Base-by-base conservation (phyloP, 768 basidiomycete species). In the Rossbeevera mucosa region DNA sequence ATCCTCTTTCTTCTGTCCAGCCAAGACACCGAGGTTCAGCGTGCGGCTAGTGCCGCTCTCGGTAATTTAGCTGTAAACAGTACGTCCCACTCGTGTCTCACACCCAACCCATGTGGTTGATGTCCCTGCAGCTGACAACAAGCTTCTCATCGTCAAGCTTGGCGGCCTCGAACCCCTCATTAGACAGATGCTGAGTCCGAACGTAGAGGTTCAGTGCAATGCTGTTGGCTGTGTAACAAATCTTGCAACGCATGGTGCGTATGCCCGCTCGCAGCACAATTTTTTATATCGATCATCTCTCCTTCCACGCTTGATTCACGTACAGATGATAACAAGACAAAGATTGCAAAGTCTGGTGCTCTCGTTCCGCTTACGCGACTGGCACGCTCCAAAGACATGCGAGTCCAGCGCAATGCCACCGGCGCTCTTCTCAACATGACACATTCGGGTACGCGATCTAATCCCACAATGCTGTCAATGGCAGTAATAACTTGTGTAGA, bases 171-270 rank as follows among this genome's bases (percentile, higher is more conserved):
- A 99, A 68, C 96, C 95, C 44, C 79, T 99, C 61, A 98, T 99
- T 62, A 85, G 94, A 51, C 96, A 99, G 71, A 99, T 99, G 96
- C 83, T 97, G 49, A 93, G 90, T 60, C 94, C 94, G 2, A 99
- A 98, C 64, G 95, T 98, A 38, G 96, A 99, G 68, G 96, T 99
- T 2, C 96, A 98, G 71, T 99, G 96, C 76, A 99, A 99, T 67
- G 96, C 96, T 25, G 96, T 99, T 22, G 96, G 96, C 29, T 99
- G 96, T 66, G 93, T 99, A 47, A 99, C 96, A 16, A 99, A 99
- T 68, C 80, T 99, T 41, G 96, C 96, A 13, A 99, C 95, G 1
- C 95, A 98, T 72, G 95, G 94, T 95, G 52, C 50, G 83, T 69
- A 48, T 49, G 55, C 52, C 29, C 38, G 24, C 47, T 30, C 42